Conservation (phyloP, 2,329 filamentous ascomycete genomes). For the Fusarium compactum region DNA sequence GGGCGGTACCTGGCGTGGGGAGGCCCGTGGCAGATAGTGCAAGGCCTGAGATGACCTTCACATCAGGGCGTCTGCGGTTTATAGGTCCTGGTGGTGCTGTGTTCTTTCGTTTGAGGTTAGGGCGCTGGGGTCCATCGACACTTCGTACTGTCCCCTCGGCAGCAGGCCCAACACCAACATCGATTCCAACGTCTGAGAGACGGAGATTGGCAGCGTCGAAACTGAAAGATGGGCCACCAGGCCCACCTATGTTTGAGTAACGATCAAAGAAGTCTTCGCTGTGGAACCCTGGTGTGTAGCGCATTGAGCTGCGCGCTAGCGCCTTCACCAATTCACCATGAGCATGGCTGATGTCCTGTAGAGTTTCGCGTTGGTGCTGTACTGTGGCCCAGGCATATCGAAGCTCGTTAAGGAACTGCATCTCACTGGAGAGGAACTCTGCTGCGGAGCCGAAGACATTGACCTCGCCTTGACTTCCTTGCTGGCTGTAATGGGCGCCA, state of each 20-base stretch:
- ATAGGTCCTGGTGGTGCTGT: constrained; percentile 55
- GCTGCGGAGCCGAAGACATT: constrained; percentile 72
- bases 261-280: constrained; percentile 90
- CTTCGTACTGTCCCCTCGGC: constrained; percentile 60
- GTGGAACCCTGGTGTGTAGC: constrained; percentile 84
- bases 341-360: constrained; percentile 82
- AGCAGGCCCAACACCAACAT: constrained; percentile 70
- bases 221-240: constrained; percentile 68
- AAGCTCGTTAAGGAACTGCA: constrained; percentile 82
- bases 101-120: constrained; percentile 64
- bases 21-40: constrained; percentile 45
- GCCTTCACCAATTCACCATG: constrained; percentile 84
- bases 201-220: constrained; percentile 83
- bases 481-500: constrained; percentile 80
- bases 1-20: constrained; percentile 51
- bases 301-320: constrained; percentile 72
- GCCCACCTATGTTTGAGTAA: constrained; percentile 70
- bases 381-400: constrained; percentile 81
- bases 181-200: constrained; percentile 74
- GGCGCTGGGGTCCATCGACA: constrained; percentile 49
- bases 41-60: constrained; percentile 51
- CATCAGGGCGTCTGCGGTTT: constrained; percentile 55
- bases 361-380: constrained; percentile 82
- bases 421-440: constrained; percentile 80
- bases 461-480: constrained; percentile 62